Evolutionary conservation across 441 rosid species (phyloP), one percentile per base, ranked within the genome.

Genomic region (Jatropha multifida): DNA sequence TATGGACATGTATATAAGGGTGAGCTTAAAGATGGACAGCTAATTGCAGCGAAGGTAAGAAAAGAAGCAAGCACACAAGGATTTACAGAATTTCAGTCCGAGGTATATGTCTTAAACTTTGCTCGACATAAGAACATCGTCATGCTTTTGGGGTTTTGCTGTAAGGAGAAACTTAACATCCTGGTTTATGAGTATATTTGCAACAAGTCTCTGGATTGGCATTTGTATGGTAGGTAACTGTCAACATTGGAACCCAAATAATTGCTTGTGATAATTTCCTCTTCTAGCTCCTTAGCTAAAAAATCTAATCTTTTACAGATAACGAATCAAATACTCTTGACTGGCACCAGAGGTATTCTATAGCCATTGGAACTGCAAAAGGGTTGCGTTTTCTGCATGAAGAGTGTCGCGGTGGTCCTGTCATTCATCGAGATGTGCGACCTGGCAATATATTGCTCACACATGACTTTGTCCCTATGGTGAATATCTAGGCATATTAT

Each of bases 61-160:
- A 89, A 89, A 83, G 85, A 89, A 79, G 87, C 85, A 15, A 88
- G 91, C 68, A 63, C 81, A 3, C 89, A 85, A 82, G 93, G 91
- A 7, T 86, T 88, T 77, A 10, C 65, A 10, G 89, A 88, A 58
- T 88, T 89, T 63, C 84, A 85, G 4, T 83, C 89, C 3, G 93
- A 89, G 80, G 71, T 89, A 12, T 78, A 82, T 51, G 88, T 85
- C 54, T 69, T 89, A 38, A 86, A 82, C 72, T 89, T 89, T 40
- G 91, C 86, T 13, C 88, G 86, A 71, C 91, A 89, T 85, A 89
- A 88, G 90, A 89, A 89, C 80, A 89, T 89, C 60, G 89, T 89
- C 70, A 88, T 89, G 93, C 85, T 89, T 73, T 77, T 89, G 81
- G 89, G 93, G 27, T 85, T 77, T 74, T 88, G 86, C 69, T 88